phyloP scores from a whole-genome alignment of 768 basidiomycete species.

The Lactifluus pinguis region DNA sequence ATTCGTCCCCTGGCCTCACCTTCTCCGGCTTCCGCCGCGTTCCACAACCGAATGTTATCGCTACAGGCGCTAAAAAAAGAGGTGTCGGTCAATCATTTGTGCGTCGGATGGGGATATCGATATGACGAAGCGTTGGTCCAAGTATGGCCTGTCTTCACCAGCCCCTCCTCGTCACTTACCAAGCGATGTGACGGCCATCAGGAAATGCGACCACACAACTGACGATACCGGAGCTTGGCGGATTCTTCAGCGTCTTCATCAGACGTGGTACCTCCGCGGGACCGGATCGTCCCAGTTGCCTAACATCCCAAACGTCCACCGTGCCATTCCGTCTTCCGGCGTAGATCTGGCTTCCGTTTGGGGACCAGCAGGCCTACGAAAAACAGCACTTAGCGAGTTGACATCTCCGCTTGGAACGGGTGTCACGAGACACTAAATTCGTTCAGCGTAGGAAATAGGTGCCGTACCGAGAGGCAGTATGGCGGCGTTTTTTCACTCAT shows the following conservation, averaged over 20 bases:
- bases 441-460: neutral
- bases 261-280: slow-evolving; percentile 61
- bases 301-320: slow-evolving; percentile 91
- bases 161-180: slow-evolving; percentile 41
- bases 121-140: neutral
- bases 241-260: slow-evolving; percentile 77
- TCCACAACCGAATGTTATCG: slow-evolving; percentile 93
- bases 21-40: slow-evolving; percentile 70
- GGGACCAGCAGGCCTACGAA: slow-evolving; percentile 86
- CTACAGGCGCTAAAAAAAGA: slow-evolving; percentile 59
- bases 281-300: slow-evolving; percentile 60
- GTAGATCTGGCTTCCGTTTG: slow-evolving; percentile 79
- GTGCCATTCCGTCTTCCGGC: slow-evolving; percentile 87
- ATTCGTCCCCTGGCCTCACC: slow-evolving; percentile 57
- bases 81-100: slow-evolving; percentile 3
- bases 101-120: neutral
- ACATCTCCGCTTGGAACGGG: neutral
- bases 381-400: neutral
- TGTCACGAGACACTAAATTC: slow-evolving; percentile 10
- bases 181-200: slow-evolving; percentile 84
- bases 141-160: slow-evolving; percentile 2
- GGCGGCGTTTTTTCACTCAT: slow-evolving; percentile 89
- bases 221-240: slow-evolving; percentile 81
- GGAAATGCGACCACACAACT: slow-evolving; percentile 89
- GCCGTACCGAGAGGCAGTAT: slow-evolving; percentile 88